Evolutionary conservation across 139 green algal species (phyloP).

Genomic region (Chlorokybus atmophyticus): DNA sequence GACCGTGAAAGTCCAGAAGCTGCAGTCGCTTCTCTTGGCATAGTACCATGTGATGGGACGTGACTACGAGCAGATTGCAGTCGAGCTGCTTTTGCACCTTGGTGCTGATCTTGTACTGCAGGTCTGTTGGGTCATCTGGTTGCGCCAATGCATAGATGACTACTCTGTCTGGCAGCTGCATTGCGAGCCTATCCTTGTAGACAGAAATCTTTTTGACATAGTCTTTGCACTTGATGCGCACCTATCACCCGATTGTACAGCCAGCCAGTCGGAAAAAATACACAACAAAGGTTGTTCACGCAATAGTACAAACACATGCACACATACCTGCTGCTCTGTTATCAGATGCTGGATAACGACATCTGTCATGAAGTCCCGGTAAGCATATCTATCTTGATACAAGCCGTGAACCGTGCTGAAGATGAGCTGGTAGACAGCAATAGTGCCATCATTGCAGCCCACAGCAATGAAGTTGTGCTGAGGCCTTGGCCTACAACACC

Average conservation of each 20-base stretch:
- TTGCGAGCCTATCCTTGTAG: slow-evolving; percentile 62
- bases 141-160: slow-evolving; percentile 57
- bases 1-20: slow-evolving; percentile 57
- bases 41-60: slow-evolving; percentile 50
- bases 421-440: slow-evolving; percentile 53
- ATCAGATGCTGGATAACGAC: slow-evolving; percentile 74
- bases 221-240: slow-evolving; percentile 53
- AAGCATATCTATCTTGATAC: slow-evolving; percentile 21
- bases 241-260: no score
- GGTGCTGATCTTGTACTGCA: slow-evolving; percentile 29
- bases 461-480: slow-evolving; percentile 56
- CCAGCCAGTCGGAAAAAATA: no score
- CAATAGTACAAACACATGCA: not conserved
- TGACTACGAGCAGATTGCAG: slow-evolving; percentile 75
- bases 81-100: slow-evolving; percentile 58
- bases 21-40: slow-evolving; percentile 70
- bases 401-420: slow-evolving; percentile 37
- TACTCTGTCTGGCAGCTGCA: slow-evolving; percentile 57
- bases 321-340: slow-evolving; percentile 59
- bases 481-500: slow-evolving; percentile 37
- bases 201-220: slow-evolving; percentile 71
- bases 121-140: slow-evolving; percentile 3
- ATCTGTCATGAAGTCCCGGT: slow-evolving; percentile 63
- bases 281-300: no score
- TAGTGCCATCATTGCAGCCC: slow-evolving; percentile 52